Conservation (phyloP, 176 grass and related monocot species). For the Tillandsia fasciculata region DNA sequence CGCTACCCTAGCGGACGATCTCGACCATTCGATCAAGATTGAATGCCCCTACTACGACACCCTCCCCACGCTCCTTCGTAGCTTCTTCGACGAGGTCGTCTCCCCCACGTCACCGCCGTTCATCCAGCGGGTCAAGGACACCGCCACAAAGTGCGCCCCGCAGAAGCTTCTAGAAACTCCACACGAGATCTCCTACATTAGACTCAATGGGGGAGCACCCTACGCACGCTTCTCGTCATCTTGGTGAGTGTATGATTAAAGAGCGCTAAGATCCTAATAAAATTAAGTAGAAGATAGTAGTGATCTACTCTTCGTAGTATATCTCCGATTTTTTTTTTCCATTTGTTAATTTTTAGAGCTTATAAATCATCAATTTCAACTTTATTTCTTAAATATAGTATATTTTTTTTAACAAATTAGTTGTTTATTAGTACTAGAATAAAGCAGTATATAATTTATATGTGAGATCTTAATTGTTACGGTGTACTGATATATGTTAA, state of each 20-base stretch:
- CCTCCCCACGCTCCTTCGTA: background rate
- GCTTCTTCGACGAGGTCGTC: conserved; percentile 33
- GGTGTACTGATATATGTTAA: too few relatives aligned
- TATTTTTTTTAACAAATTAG: background rate
- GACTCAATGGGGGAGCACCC: conserved; percentile 39
- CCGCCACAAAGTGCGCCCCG: conserved; percentile 29
- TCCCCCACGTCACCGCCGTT: conserved; percentile 12
- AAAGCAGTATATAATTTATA: too few relatives aligned
- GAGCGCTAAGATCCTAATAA: too few relatives aligned
- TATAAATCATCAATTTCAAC: too few relatives aligned
- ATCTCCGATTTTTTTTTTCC: too few relatives aligned
- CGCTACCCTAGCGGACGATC: conserved; percentile 1
- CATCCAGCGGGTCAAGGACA: conserved; percentile 22
- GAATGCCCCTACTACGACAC: conserved; percentile 9
- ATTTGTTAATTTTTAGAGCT: too few relatives aligned
- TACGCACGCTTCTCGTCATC: conserved; percentile 40
- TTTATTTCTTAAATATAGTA: background rate
- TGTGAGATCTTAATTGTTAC: too few relatives aligned
- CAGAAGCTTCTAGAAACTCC: conserved; percentile 20
- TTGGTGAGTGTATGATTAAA: conserved; percentile 28
- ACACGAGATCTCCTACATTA: conserved; percentile 37
- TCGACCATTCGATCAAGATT: conserved; percentile 17
- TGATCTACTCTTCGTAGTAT: too few relatives aligned
- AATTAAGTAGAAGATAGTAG: too few relatives aligned
- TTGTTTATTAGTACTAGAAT: too few relatives aligned